Percentiles rank a stretch among this genome's conserved stretches.
Conservation (phyloP, 176 grass and related monocot genomes). For the Musa beccarii region DNA sequence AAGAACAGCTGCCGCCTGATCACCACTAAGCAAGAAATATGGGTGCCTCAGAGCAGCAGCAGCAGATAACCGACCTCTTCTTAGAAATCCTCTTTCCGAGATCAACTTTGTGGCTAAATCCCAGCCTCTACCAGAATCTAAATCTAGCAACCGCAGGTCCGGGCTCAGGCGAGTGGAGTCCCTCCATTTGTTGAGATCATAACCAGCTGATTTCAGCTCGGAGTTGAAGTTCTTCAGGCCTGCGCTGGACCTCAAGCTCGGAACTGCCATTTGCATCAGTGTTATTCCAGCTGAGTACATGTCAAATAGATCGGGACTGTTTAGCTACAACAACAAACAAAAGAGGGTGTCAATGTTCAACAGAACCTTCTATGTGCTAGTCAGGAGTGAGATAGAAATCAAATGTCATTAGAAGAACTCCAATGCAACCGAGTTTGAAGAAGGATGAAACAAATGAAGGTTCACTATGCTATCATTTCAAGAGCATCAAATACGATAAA, state of each 20-base stretch:
- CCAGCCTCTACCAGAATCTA: constrained; percentile 77
- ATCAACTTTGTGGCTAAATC: constrained; percentile 94
- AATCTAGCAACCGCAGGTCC: constrained; percentile 65
- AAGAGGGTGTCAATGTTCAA: not conserved
- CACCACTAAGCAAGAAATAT: constrained; percentile 77
- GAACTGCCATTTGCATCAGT: constrained; percentile 92
- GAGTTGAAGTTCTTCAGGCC: constrained; percentile 92
- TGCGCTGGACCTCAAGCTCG: constrained; percentile 40
- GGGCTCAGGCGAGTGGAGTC: constrained; percentile 40
- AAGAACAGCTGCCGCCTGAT: constrained; percentile 70
- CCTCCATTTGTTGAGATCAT: constrained; percentile 82
- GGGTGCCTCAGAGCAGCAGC: constrained; percentile 76
- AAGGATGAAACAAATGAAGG: not conserved
- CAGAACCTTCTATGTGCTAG: not conserved
- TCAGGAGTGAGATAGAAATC: not conserved
- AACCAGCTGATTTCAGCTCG: constrained; percentile 62
- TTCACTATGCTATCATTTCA: not conserved
- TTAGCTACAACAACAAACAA: constrained; percentile 44
- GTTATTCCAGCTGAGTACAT: constrained; percentile 95
- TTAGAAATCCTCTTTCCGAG: constrained; percentile 48
- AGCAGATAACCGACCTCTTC: constrained; percentile 54
- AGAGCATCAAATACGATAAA: not conserved
- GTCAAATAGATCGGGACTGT: constrained; percentile 90
- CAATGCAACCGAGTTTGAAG: not conserved
- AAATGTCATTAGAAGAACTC: not conserved